phyloP scores from a whole-genome alignment of 495 filamentous ascomycete species.

The Aspergillus nidulans region DNA sequence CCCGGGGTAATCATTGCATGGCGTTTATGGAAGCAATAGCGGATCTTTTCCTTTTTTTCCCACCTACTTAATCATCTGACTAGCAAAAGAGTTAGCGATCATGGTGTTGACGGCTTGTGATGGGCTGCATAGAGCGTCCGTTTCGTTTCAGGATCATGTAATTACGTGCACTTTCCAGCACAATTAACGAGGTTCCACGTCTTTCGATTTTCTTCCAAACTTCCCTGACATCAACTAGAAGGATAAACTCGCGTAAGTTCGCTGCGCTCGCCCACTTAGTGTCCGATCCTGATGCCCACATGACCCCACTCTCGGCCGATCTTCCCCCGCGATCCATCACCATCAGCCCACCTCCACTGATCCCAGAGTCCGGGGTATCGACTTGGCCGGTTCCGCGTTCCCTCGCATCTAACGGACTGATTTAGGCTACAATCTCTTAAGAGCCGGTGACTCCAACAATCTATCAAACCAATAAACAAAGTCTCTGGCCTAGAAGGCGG shows the following conservation, averaged over 20 bases:
- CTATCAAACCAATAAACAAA: background rate
- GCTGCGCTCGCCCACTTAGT: constrained; percentile 14
- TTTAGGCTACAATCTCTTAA: background rate
- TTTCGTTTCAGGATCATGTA: constrained; percentile 7
- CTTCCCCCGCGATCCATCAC: background rate
- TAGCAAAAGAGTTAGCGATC: constrained; percentile 3
- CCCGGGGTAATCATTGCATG: background rate
- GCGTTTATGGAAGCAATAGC: constrained; percentile 2
- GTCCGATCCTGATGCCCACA: constrained; percentile 7
- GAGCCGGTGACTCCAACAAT: background rate
- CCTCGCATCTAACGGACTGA: background rate
- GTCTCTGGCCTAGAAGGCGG: background rate
- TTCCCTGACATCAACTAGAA: background rate
- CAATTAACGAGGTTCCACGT: background rate
- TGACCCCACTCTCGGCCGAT: background rate
- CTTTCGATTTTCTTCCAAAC: background rate
- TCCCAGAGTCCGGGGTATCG: background rate
- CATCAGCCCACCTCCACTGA: background rate
- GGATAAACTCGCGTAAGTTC: constrained; percentile 11
- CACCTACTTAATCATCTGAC: constrained; percentile 1
- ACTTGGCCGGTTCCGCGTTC: background rate
- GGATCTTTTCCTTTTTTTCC: background rate
- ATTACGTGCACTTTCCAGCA: background rate
- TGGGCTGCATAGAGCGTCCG: constrained; percentile 3
- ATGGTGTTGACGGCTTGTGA: constrained; percentile 5